Base-by-base conservation (phyloP, 1,284 basidiomycete species). In the Heterobasidion annosum region DNA sequence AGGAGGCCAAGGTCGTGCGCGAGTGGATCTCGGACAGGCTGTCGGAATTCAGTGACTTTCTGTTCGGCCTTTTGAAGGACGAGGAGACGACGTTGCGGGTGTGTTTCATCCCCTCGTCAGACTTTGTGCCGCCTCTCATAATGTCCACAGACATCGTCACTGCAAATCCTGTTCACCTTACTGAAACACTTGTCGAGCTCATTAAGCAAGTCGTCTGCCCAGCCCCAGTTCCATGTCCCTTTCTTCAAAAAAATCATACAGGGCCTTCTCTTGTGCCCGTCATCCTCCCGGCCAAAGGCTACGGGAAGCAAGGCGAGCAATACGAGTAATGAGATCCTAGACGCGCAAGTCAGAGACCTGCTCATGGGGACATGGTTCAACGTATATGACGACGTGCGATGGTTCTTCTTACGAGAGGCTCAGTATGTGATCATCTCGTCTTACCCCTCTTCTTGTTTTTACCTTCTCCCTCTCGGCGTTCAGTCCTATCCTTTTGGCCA, bases 351-450 rank as follows among this genome's bases (percentile, higher is more conserved):
- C 8, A 70, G 79, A 19, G 74, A 83, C 52, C 67, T 76, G 32
- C 90, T 91, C 64, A 70, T 83, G 55, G 77, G 81, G 42, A 82
- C 76, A 9, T 92, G 85, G 83, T 76, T 92, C 57, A 83, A 83
- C 59, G 82, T 88, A 15, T 73, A 95, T 66, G 91, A 95, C 59
- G 97, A 98, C 66, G 75, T 98, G 32, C 83, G 95, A 56, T 97
- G 91, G 86, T 92, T 91, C 68, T 97, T 97, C 72, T 79, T 98
- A 57, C 82, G 89, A 42, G 93, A 97, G 63, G 75, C 89, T 33
- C 81, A 78, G 87, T 92, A 72, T 52, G 83, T 72, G 25, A 25
- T 25, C 25, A 25, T 25, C 25, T 25, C 25, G 25, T 40, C 50
- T 47, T 43, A 33, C 15, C 52, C 16, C 54, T 10, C 16, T 53